Conservation (phyloP, 2,329 filamentous ascomycete genomes). For the Penicillium sp. region DNA sequence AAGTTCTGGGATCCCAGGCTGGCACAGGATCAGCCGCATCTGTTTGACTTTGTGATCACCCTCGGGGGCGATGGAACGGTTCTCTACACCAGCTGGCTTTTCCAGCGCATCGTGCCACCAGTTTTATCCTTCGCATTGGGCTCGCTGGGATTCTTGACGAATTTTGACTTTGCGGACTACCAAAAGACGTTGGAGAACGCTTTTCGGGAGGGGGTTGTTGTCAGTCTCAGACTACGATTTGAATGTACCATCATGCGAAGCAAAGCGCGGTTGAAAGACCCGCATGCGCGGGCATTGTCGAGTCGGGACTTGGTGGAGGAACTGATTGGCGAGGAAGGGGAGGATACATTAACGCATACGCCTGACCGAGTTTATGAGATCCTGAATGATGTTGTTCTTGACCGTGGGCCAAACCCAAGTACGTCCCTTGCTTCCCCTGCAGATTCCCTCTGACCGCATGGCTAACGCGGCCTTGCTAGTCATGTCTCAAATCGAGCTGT, state of each 20-base stretch:
- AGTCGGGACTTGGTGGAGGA: slow-evolving; percentile 79
- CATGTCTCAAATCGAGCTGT: slow-evolving; percentile 88
- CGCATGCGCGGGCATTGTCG: slow-evolving; percentile 28
- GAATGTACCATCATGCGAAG: slow-evolving; percentile 88
- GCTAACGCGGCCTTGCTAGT: slow-evolving; percentile 49
- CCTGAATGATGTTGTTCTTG: slow-evolving; percentile 93
- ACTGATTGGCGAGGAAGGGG: slow-evolving; percentile 78
- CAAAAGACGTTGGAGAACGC: slow-evolving; percentile 65
- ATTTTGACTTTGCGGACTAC: slow-evolving; percentile 85
- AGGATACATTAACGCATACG: slow-evolving; percentile 78
- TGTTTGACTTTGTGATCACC: slow-evolving; percentile 90
- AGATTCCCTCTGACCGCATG: not conserved
- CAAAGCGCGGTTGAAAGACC: slow-evolving; percentile 34
- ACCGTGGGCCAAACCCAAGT: slow-evolving; percentile 90
- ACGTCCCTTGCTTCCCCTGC: slow-evolving; percentile 38
- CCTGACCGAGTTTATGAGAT: slow-evolving; percentile 86
- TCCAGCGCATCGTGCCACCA: slow-evolving; percentile 90
- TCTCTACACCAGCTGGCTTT: slow-evolving; percentile 92
- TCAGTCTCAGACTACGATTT: slow-evolving; percentile 82
- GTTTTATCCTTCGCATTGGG: slow-evolving; percentile 89
- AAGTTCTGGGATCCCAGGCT: slow-evolving; percentile 81
- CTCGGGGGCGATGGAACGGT: slow-evolving; percentile 96
- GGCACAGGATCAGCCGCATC: slow-evolving; percentile 73
- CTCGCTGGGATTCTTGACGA: slow-evolving; percentile 90
- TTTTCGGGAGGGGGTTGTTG: slow-evolving; percentile 79